Percentiles rank a stretch among this genome's conserved stretches.
Conservation (phyloP, 2,329 filamentous ascomycete species). For the Colletotrichum tabaci region DNA sequence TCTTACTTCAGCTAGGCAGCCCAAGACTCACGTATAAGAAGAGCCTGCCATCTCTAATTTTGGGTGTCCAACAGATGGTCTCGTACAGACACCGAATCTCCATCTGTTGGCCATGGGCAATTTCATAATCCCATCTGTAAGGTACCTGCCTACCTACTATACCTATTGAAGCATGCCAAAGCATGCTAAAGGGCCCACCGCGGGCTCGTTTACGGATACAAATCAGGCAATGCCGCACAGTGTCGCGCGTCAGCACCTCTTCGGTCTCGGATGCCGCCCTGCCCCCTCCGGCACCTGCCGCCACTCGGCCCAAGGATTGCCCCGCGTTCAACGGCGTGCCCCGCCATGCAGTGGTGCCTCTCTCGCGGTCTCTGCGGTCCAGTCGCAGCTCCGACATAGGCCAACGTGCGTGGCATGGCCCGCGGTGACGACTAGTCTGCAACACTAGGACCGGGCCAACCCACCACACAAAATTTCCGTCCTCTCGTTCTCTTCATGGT, state of each 20-base stretch:
- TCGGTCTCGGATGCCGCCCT: constrained; percentile 10
- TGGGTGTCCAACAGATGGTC: no score
- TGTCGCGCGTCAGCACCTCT: constrained; percentile 23
- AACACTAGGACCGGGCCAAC: constrained; percentile 21
- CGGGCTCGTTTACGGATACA: constrained; percentile 21
- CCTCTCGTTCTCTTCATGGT: neutral
- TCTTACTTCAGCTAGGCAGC: no score
- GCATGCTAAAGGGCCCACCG: neutral
- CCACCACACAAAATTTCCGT: constrained; percentile 40
- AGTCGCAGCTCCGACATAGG: constrained; percentile 44
- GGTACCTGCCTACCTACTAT: neutral
- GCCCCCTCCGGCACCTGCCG: constrained; percentile 39
- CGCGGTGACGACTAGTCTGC: constrained; percentile 28
- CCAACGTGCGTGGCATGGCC: constrained; percentile 40
- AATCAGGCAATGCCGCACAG: constrained; percentile 34
- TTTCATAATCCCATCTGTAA: constrained; percentile 5
- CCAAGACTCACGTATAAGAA: no score
- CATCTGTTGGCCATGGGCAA: neutral
- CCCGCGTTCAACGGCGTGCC: constrained; percentile 44
- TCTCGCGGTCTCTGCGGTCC: constrained; percentile 19
- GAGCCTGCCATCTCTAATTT: no score
- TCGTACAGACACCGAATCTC: neutral
- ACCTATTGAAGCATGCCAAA: no score
- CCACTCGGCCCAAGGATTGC: constrained; percentile 28
- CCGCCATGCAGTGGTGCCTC: constrained; percentile 41